These are phyloP conservation scores for Sporothrix dimorphospora DNA, from an alignment of 2,329 filamentous ascomycete genomes.

Conservation along the genomic window DNA sequence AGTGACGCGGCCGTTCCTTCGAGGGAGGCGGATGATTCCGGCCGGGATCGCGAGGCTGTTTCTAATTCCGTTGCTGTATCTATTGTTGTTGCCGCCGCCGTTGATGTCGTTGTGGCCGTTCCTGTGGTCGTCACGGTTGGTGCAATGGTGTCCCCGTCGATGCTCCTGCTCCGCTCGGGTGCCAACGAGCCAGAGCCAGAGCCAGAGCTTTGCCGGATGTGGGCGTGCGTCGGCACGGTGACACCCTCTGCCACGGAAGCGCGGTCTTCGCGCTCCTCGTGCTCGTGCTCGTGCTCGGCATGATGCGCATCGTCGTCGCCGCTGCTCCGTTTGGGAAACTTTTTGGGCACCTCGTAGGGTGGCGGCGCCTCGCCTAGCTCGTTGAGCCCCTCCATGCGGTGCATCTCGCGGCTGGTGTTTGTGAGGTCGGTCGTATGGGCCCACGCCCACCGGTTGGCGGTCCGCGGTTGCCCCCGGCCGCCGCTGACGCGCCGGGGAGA, in stretches of 20 bases:
- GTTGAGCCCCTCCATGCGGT: slow-evolving; percentile 36
- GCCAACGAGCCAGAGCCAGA: neutral
- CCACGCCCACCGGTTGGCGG: slow-evolving; percentile 32
- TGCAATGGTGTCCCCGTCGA: slow-evolving; percentile 14
- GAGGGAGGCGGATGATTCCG: neutral
- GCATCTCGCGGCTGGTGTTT: neutral
- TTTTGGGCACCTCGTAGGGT: slow-evolving; percentile 33
- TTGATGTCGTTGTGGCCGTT: neutral
- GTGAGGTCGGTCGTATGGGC: neutral
- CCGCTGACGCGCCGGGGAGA: neutral
- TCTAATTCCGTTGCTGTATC: neutral
- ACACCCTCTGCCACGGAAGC: neutral
- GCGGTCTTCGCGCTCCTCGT: neutral
- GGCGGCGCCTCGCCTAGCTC: slow-evolving; percentile 38
- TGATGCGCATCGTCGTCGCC: neutral
- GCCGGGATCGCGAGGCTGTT: neutral
- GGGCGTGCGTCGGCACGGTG: neutral
- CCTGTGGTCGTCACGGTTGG: neutral
- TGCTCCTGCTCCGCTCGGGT: neutral
- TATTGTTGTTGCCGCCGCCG: neutral
- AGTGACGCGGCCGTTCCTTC: neutral
- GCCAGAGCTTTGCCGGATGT: neutral
- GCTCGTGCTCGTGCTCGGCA: neutral
- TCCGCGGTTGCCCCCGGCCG: slow-evolving; percentile 16
- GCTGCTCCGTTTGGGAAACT: neutral